These are phyloP conservation scores for Rhodotorula sp. DNA, from an alignment of 1,284 basidiomycete species.

Conservation along the genomic window DNA sequence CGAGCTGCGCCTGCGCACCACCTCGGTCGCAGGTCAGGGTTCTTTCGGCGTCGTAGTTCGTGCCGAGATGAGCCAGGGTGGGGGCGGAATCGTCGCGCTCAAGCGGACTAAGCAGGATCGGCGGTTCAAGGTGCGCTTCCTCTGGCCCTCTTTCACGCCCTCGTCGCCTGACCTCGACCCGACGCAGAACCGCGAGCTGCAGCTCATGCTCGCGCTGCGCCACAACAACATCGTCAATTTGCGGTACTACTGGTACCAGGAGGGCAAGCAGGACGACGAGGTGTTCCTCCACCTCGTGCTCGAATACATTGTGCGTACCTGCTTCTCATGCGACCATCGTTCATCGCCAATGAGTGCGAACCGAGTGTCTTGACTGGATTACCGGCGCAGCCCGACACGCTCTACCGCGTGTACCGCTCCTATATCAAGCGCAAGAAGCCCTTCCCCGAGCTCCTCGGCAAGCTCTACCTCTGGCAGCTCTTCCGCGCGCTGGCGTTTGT, in stretches of 20 bases:
- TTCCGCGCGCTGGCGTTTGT: background rate
- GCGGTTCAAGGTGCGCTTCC: conserved; percentile 84
- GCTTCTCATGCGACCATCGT: background rate
- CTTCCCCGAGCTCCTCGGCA: conserved; percentile 98
- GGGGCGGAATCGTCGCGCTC: conserved; percentile 45
- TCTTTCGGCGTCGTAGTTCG: conserved; percentile 25
- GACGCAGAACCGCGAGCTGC: conserved; percentile 91
- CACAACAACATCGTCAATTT: conserved; percentile 98
- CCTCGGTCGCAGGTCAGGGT: conserved; percentile 18
- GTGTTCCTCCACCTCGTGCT: conserved; percentile 98
- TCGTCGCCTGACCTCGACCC: background rate
- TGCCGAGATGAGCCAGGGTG: conserved; percentile 18
- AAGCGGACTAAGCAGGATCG: conserved; percentile 96
- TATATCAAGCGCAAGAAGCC: conserved; percentile 98
- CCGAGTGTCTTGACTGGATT: background rate
- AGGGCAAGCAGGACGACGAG: conserved; percentile 82
- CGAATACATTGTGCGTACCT: conserved; percentile 71
- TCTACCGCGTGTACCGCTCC: conserved; percentile 66
- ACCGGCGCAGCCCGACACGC: conserved; percentile 75
- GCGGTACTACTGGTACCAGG: conserved; percentile 73
- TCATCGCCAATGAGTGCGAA: background rate
- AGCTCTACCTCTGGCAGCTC: conserved; percentile 67
- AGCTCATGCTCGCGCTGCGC: conserved; percentile 94
- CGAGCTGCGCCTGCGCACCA: conserved; percentile 5
- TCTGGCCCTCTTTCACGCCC: background rate